Conservation (phyloP, 495 filamentous ascomycete species). For the Penicillium cataractarum region DNA sequence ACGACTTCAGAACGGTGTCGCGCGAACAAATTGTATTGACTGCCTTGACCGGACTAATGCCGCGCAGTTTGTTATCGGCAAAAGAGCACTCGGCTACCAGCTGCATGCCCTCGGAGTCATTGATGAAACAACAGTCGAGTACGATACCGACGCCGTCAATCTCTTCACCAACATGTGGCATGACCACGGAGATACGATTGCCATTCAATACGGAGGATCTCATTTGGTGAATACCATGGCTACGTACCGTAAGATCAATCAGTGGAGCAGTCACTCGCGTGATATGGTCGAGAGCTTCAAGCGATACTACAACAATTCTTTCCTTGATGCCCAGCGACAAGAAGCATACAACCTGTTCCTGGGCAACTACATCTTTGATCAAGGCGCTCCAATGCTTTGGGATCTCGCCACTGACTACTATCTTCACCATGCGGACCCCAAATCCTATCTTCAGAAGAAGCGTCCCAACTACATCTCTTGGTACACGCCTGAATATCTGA, state of each 20-base stretch:
- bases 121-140: constrained; percentile 75
- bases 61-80: constrained; percentile 97
- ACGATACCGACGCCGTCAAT: constrained; percentile 94
- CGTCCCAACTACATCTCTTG: constrained; percentile 78
- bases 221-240: constrained; percentile 99
- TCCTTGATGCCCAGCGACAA: constrained; percentile 92
- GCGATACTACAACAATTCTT: constrained; percentile 98
- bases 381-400: constrained; percentile 96
- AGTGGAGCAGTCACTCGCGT: constrained; percentile 95
- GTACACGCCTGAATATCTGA: constrained; percentile 80
- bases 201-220: constrained; percentile 95
- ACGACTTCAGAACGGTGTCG: constrained; percentile 87
- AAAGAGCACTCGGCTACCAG: constrained; percentile 88
- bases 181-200: constrained; percentile 95
- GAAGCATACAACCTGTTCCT: constrained; percentile 98
- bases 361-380: constrained; percentile 90
- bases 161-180: constrained; percentile 96
- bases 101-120: constrained; percentile 91
- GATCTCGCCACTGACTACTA: constrained; percentile 96
- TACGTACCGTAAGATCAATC: constrained; percentile 97
- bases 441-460: constrained; percentile 65
- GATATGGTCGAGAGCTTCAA: constrained; percentile 99
- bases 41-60: constrained; percentile 97
- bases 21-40: constrained; percentile 96
- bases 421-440: constrained; percentile 85